Conservation (phyloP, 495 filamentous ascomycete genomes). For the Aspergillus mulundensis region DNA sequence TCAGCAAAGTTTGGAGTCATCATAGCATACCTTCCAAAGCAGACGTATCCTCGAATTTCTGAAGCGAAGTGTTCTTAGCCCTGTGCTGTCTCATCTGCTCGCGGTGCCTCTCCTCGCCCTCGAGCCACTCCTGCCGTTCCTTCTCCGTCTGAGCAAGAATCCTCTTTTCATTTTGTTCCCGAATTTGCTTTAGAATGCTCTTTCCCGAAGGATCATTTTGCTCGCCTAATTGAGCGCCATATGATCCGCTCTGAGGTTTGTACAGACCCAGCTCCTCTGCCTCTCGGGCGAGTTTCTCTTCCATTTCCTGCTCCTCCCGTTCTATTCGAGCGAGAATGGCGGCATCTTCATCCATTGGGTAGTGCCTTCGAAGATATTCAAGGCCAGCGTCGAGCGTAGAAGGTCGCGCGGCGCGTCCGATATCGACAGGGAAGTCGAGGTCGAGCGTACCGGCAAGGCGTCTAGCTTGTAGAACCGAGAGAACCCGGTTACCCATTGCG, state of each 20-base stretch:
- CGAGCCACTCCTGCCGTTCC: conserved; percentile 41
- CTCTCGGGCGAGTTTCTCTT: conserved; percentile 40
- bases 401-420: conserved; percentile 37
- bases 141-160: conserved; percentile 46
- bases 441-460: conserved; percentile 74
- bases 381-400: conserved; percentile 48
- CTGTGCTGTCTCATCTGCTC: conserved; percentile 39
- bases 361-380: conserved; percentile 61
- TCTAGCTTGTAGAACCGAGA: conserved; percentile 68
- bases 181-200: conserved; percentile 48
- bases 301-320: conserved; percentile 44
- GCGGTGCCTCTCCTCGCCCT: conserved; percentile 36
- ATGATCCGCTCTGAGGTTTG: conserved; percentile 47
- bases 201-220: conserved; percentile 37
- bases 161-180: conserved; percentile 43
- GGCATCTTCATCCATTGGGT: conserved; percentile 73
- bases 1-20: no score
- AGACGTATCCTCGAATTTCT: conserved; percentile 41
- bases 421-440: conserved; percentile 38
- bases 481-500: conserved; percentile 56
- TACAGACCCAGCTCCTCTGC: conserved; percentile 45
- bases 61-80: conserved; percentile 45
- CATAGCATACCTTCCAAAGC: conserved; percentile 32
- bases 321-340: conserved; percentile 60
- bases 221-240: conserved; percentile 39